Percentiles rank a stretch among this genome's conserved stretches.
Conservation (phyloP, 2,329 filamentous ascomycete genomes). For the Verticillium klebahnii region DNA sequence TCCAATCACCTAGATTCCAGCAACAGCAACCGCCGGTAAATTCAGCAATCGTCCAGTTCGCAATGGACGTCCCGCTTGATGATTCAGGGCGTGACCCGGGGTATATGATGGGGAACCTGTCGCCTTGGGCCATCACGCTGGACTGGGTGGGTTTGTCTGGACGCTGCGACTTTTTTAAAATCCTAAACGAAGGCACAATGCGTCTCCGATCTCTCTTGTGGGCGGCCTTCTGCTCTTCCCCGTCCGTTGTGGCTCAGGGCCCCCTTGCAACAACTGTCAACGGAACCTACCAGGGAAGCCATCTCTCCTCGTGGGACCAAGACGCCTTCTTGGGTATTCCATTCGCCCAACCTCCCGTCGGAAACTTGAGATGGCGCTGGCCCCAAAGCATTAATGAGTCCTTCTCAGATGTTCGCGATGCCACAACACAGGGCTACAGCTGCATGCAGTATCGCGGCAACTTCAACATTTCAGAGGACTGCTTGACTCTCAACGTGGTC, state of each 20-base stretch:
- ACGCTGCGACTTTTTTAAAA: background rate
- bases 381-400: conserved; percentile 31
- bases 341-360: conserved; percentile 30
- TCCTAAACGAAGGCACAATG: background rate
- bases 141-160: background rate
- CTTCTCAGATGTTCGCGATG: conserved; percentile 32
- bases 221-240: background rate
- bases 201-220: background rate
- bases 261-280: conserved; percentile 19
- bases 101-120: background rate
- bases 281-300: conserved; percentile 27
- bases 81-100: background rate
- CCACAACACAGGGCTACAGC: conserved; percentile 36
- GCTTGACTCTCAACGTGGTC: conserved; percentile 37
- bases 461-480: conserved; percentile 44
- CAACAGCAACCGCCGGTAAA: background rate
- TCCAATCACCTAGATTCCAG: background rate
- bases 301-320: conserved; percentile 29
- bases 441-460: conserved; percentile 40
- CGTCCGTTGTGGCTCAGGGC: conserved; percentile 1
- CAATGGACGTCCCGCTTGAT: background rate
- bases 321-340: conserved; percentile 32
- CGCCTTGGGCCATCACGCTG: background rate
- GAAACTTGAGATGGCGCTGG: conserved; percentile 28
- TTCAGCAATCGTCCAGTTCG: background rate